A percentile compares a stretch with the other conserved stretches of the same genome.
Evolutionary conservation across 2,329 filamentous ascomycete genomes (phyloP).

Genomic region (Hyphodiscus sp.): DNA sequence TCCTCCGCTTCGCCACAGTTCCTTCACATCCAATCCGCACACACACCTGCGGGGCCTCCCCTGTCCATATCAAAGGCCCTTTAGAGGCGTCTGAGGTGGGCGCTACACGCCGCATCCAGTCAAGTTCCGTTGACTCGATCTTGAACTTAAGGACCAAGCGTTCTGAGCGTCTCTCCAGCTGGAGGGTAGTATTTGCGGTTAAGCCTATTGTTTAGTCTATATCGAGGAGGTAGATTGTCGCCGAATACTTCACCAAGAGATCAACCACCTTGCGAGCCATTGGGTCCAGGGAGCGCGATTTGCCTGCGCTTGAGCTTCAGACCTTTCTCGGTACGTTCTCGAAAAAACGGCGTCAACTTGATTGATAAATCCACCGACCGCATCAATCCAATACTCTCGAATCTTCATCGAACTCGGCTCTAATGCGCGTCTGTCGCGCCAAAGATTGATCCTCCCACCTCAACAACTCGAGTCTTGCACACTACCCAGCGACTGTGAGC

Average conservation of each 20-base stretch:
- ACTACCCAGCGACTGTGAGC: background rate
- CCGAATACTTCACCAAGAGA: conserved; percentile 3
- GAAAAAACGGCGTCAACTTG: conserved; percentile 12
- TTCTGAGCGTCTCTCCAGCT: conserved; percentile 16
- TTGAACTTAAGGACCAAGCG: background rate
- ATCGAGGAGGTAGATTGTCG: conserved; percentile 1
- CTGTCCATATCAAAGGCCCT: conserved; percentile 13
- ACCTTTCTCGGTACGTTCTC: conserved; percentile 15
- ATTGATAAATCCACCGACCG: conserved; percentile 10
- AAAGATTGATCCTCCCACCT: conserved; percentile 9
- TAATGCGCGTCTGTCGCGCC: conserved; percentile 15
- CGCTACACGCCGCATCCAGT: conserved; percentile 9
- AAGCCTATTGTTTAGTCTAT: background rate
- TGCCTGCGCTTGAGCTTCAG: conserved; percentile 19
- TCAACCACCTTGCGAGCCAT: conserved; percentile 13
- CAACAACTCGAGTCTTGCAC: background rate
- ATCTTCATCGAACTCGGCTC: conserved; percentile 13
- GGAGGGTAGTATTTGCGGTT: background rate
- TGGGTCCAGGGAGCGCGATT: conserved; percentile 15
- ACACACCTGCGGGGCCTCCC: conserved; percentile 17
- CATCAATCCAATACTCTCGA: conserved; percentile 12
- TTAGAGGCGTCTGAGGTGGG: conserved; percentile 16
- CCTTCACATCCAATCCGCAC: background rate
- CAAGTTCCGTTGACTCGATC: background rate
- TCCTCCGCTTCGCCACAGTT: background rate